Evolutionary conservation across 2,329 filamentous ascomycete genomes (phyloP).

Genomic region (Chrysosporium queenslandicum): DNA sequence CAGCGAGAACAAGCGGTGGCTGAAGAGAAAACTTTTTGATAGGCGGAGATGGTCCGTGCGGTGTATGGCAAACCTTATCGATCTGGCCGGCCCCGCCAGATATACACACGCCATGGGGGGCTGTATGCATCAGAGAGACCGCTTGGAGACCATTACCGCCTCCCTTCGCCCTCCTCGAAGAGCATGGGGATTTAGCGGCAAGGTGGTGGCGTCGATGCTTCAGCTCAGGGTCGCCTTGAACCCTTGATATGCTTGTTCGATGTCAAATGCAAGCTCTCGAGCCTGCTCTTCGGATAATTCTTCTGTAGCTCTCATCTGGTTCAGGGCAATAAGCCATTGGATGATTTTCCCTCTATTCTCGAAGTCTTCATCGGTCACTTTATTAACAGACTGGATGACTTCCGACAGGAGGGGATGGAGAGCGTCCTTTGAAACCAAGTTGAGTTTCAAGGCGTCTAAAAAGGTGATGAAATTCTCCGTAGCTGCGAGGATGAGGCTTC

Average conservation of each 20-base stretch:
- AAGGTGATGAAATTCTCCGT: constrained; percentile 99
- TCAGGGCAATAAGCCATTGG: constrained; percentile 93
- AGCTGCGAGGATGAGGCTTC: constrained; percentile 68
- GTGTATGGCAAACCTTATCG: not conserved
- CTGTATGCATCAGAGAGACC: too few relatives aligned
- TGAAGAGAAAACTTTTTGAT: constrained; percentile 8
- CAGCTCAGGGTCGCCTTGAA: constrained; percentile 71
- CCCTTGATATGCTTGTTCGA: constrained; percentile 86
- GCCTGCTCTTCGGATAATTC: constrained; percentile 80
- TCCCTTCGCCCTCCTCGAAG: not conserved
- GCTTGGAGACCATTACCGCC: not conserved
- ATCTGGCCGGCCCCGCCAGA: not conserved
- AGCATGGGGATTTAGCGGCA: too few relatives aligned
- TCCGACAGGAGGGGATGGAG: constrained; percentile 91
- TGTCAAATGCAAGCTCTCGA: constrained; percentile 81
- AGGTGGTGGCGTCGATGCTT: constrained; percentile 7
- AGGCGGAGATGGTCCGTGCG: constrained; percentile 11
- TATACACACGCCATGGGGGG: not conserved
- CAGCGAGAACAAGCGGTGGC: constrained; percentile 22
- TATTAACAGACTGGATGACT: constrained; percentile 94
- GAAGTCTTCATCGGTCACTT: constrained; percentile 90
- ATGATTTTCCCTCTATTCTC: constrained; percentile 95
- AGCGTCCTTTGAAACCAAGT: constrained; percentile 86
- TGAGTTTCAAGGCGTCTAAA: constrained; percentile 84
- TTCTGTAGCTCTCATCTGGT: constrained; percentile 94